phyloP scores from a whole-genome alignment of 1,284 basidiomycete species.

The Melampsora larici-populina region DNA sequence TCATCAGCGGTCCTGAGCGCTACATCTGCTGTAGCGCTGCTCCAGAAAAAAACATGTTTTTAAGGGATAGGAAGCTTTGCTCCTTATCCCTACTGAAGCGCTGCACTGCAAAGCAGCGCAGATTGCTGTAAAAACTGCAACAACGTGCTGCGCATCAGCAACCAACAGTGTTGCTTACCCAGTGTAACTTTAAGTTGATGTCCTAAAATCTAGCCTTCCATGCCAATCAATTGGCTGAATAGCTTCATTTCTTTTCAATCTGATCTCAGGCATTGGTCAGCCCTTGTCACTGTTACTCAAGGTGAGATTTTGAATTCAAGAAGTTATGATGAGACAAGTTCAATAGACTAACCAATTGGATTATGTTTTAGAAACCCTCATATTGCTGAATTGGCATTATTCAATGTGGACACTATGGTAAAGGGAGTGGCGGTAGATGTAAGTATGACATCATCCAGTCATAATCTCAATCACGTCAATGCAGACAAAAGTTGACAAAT shows the following conservation, averaged over 20 bases:
- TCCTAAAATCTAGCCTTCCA: not conserved
- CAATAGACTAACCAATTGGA: constrained; percentile 49
- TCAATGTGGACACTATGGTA: constrained; percentile 44
- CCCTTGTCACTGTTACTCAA: constrained; percentile 41
- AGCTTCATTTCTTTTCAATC: not conserved
- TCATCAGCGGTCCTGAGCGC: too few relatives aligned
- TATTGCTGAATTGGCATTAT: constrained; percentile 43
- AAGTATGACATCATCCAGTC: constrained; percentile 2
- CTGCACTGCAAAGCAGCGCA: too few relatives aligned
- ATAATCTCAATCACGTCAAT: constrained; percentile 44
- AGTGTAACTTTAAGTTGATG: constrained; percentile 1
- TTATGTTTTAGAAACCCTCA: constrained; percentile 45
- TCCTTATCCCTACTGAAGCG: too few relatives aligned
- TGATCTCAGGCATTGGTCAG: constrained; percentile 38
- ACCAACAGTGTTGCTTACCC: too few relatives aligned
- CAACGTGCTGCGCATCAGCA: too few relatives aligned
- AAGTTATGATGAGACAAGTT: not conserved
- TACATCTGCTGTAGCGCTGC: too few relatives aligned
- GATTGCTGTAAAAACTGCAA: too few relatives aligned
- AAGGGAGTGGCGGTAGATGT: constrained; percentile 44
- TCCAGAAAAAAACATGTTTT: too few relatives aligned
- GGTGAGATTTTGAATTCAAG: constrained; percentile 13
- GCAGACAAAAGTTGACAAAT: constrained; percentile 46
- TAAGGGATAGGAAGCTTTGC: too few relatives aligned
- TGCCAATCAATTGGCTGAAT: not conserved